phyloP scores from a whole-genome alignment of 2,329 filamentous ascomycete species.

The Aspergillus ustus region DNA sequence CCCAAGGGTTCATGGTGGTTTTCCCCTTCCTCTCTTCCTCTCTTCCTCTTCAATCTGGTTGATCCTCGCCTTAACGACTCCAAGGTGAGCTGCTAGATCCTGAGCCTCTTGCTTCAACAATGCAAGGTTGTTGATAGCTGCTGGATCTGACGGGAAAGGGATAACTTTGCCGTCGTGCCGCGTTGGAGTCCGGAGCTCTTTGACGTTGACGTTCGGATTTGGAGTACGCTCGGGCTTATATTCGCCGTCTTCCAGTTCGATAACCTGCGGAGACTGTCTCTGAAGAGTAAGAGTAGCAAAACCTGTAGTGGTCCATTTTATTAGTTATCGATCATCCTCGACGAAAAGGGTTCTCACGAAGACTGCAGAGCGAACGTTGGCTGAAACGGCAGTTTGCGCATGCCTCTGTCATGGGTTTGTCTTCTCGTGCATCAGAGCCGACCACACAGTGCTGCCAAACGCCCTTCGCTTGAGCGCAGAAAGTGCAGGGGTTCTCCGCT shows the following conservation, averaged over 20 bases:
- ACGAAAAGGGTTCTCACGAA: not conserved
- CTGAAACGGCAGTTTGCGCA: not conserved
- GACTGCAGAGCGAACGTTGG: not conserved
- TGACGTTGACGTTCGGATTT: not conserved
- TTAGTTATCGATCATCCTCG: not conserved
- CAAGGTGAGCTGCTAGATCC: not conserved
- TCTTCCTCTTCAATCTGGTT: not conserved
- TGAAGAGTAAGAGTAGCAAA: not conserved
- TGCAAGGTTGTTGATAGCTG: slow-evolving; percentile 12
- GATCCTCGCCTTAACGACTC: not conserved
- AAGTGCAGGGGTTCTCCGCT: not conserved
- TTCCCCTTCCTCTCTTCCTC: not conserved
- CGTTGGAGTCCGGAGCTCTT: not conserved
- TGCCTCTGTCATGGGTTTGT: not conserved
- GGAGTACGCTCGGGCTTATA: not conserved
- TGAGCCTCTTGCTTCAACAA: slow-evolving; percentile 9
- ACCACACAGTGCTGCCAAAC: not conserved
- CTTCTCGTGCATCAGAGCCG: not conserved
- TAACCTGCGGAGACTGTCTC: not conserved
- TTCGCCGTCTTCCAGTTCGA: not conserved
- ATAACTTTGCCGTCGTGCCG: slow-evolving; percentile 14
- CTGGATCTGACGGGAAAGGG: slow-evolving; percentile 17
- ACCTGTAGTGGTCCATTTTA: not conserved
- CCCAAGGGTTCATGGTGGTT: not conserved
- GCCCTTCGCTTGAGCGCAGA: not conserved